These are phyloP conservation scores for Epichloe gansuensis DNA, from an alignment of 2,329 filamentous ascomycete species.

Conservation along the genomic window DNA sequence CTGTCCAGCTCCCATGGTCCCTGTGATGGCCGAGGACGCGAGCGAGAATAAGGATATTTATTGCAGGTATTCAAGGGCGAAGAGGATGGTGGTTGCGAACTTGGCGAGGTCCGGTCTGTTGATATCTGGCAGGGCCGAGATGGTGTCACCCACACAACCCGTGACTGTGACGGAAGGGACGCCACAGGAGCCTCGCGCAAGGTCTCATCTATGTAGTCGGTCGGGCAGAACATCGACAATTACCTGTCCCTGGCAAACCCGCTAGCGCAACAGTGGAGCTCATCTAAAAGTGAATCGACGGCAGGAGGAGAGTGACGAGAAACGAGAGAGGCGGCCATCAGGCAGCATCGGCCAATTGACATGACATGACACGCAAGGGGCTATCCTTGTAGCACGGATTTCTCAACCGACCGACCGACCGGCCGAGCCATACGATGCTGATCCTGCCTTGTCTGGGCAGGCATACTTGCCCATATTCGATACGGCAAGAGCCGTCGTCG, in stretches of 20 bases:
- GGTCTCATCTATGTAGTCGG: neutral
- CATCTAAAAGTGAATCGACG: too few species aligned
- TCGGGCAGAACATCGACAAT: neutral
- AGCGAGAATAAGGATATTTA: neutral
- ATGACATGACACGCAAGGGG: too few species aligned
- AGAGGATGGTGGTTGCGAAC: neutral
- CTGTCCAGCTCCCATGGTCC: constrained; percentile 29
- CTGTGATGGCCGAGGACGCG: neutral
- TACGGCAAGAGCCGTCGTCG: too few species aligned
- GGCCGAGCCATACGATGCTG: too few species aligned
- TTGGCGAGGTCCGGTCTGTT: neutral
- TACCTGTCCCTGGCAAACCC: neutral
- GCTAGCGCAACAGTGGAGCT: neutral
- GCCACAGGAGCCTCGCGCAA: neutral
- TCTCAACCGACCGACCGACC: too few species aligned
- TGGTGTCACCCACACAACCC: neutral
- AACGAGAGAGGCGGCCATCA: too few species aligned
- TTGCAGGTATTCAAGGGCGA: neutral
- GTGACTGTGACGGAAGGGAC: neutral
- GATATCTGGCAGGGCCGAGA: neutral
- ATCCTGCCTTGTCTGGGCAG: too few species aligned
- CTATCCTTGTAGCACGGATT: too few species aligned
- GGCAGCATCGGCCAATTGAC: too few species aligned
- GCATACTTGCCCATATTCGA: too few species aligned
- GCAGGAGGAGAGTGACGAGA: too few species aligned